phyloP scores from a whole-genome alignment of 495 filamentous ascomycete genomes.

The Rhypophila decipiens region DNA sequence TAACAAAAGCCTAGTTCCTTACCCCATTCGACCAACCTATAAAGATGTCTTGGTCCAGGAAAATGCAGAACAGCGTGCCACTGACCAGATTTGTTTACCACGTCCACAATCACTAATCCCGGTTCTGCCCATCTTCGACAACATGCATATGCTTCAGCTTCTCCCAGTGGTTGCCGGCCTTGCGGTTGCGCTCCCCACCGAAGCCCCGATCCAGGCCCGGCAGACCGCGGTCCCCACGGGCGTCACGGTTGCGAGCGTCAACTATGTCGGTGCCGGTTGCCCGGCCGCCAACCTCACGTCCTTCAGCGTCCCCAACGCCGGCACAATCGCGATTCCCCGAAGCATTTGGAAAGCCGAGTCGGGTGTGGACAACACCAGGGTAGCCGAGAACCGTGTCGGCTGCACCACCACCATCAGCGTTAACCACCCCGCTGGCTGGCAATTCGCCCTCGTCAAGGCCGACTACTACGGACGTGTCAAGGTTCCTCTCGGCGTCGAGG shows the following conservation, averaged over 20 bases:
- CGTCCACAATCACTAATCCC: not conserved
- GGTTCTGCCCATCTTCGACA: not conserved
- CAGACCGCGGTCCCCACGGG: not conserved
- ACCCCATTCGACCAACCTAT: not conserved
- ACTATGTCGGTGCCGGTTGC: not conserved
- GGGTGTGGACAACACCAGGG: not conserved
- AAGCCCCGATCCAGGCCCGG: not conserved
- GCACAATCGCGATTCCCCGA: not conserved
- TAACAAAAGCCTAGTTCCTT: not conserved
- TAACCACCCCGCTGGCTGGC: conserved; percentile 12
- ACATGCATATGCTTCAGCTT: conserved; percentile 6
- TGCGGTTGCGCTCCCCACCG: conserved; percentile 3
- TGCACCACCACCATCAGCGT: conserved; percentile 6
- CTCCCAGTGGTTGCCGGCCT: conserved; percentile 11
- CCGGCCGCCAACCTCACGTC: not conserved
- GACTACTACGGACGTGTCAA: conserved; percentile 12
- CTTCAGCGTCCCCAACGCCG: not conserved
- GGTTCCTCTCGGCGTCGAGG: conserved; percentile 4
- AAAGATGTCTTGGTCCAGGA: not conserved
- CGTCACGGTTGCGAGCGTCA: not conserved
- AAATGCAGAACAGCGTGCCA: not conserved
- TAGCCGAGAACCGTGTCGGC: not conserved
- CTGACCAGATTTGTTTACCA: not conserved
- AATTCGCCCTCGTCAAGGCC: conserved; percentile 9
- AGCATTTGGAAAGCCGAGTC: not conserved